phyloP scores from a whole-genome alignment of 805 yeast genomes.

The Nakazawaea peltata region DNA sequence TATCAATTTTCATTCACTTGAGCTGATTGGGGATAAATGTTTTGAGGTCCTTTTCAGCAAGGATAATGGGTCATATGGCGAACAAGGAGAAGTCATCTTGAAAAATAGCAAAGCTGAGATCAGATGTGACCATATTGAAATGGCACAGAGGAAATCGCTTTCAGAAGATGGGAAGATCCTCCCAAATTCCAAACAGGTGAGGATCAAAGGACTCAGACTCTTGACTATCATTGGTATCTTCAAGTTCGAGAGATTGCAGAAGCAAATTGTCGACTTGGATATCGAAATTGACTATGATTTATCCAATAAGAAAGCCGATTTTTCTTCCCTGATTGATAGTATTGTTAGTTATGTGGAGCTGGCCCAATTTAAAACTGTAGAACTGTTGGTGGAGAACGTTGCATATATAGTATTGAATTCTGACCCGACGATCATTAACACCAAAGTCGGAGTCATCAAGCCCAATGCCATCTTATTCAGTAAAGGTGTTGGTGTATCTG shows the following conservation, averaged over 20 bases:
- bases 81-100: conserved; percentile 20
- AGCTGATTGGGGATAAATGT: conserved; percentile 23
- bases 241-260: conserved; percentile 77
- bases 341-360: conserved; percentile 57
- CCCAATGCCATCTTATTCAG: conserved; percentile 86
- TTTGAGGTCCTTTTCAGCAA: conserved; percentile 16
- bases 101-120: conserved; percentile 49
- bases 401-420: conserved; percentile 28
- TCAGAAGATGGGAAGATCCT: neutral
- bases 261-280: conserved; percentile 66
- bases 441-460: conserved; percentile 64
- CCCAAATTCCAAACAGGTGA: too few relatives aligned
- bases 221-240: conserved; percentile 89
- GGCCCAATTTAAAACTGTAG: conserved; percentile 87
- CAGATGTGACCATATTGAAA: conserved; percentile 41
- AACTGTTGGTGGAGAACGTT: conserved; percentile 74
- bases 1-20: conserved; percentile 32
- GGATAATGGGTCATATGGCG: conserved; percentile 4
- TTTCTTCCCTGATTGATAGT: conserved; percentile 35
- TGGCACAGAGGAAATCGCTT: neutral
- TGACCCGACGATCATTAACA: conserved; percentile 10
- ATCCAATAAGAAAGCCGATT: conserved; percentile 14
- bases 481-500: conserved; percentile 84
- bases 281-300: conserved; percentile 29
- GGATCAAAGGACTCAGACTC: conserved; percentile 44